Conservation (phyloP, 768 basidiomycete genomes). For the Calvatia gigantea region DNA sequence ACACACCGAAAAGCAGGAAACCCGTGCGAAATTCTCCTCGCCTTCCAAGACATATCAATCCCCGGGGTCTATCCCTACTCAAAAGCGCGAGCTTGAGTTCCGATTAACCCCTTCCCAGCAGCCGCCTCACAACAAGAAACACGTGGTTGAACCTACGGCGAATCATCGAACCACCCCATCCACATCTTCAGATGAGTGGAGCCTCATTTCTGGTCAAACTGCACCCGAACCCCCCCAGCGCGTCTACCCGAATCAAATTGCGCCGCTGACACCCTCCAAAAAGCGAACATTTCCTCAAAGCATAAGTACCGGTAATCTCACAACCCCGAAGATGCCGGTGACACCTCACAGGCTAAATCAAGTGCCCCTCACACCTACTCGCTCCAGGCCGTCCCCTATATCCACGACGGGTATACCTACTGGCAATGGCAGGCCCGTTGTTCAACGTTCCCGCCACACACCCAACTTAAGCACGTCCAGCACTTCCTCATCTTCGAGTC, state of each 20-base stretch:
- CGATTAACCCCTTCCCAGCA: not conserved
- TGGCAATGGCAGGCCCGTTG: not conserved
- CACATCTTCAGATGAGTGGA: slow-evolving; percentile 7
- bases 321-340: not conserved
- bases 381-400: slow-evolving; percentile 5
- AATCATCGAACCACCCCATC: slow-evolving; percentile 1
- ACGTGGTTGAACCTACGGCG: not conserved
- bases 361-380: not conserved
- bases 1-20: not conserved
- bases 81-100: not conserved
- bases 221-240: not conserved
- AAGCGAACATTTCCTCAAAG: not conserved
- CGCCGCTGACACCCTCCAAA: not conserved
- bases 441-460: not conserved
- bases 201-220: not conserved
- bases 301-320: not conserved
- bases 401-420: not conserved
- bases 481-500: slow-evolving; percentile 1
- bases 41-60: not conserved
- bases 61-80: slow-evolving; percentile 3
- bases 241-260: not conserved
- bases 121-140: not conserved
- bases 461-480: slow-evolving; percentile 5
- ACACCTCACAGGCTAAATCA: not conserved
- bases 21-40: not conserved